Evolutionary conservation across 164 flowering plant species (phyloP), one percentile per base, ranked within the genome.

Genomic region (Aristolochia fimbriata): DNA sequence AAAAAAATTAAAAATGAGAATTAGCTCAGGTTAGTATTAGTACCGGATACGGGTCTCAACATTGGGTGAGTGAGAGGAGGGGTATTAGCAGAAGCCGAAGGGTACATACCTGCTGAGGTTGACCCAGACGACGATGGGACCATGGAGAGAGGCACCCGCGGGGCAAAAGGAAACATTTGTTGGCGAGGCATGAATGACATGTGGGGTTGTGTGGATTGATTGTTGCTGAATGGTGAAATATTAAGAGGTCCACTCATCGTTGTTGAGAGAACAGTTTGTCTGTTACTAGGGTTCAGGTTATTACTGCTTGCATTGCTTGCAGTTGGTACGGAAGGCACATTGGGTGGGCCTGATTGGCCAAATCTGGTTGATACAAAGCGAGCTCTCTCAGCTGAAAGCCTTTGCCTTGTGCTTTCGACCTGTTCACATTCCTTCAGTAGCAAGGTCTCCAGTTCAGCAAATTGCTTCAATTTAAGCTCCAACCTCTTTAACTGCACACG

Each of bases 391-490:
- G 85, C 75, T 58, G 85, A 79, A 53, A 86, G 48, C 69, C 94
- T 79, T 79, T 84, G 96, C 76, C 93, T 81, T 25, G 84, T 61
- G 67, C 80, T 87, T 69, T 93, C 98, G 25, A 87, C 86, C 66
- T 86, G 94, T 58, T 93, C 98, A 31, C 96, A 86, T 73, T 93
- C 98, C 72, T 80, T 87, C 86, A 86, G 78, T 31, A 93, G 65
- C 62, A 87, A 63, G 25, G 94, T 82, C 72, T 93, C 98, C 62
- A 89, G 81, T 65, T 93, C 98, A 3, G 96, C 96, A 81, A 93
- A 87, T 68, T 87, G 96, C 78, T 93, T 93, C 71, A 93, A 76
- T 74, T 92, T 92, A 67, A 92, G 74, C 80, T 93, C 98, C 71
- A 89, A 60, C 64, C 90, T 83, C 76, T 83, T 89, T 70, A 93